Evolutionary conservation across 2,329 filamentous ascomycete species (phyloP).

Genomic region (Proliferodiscus dingleyae): DNA sequence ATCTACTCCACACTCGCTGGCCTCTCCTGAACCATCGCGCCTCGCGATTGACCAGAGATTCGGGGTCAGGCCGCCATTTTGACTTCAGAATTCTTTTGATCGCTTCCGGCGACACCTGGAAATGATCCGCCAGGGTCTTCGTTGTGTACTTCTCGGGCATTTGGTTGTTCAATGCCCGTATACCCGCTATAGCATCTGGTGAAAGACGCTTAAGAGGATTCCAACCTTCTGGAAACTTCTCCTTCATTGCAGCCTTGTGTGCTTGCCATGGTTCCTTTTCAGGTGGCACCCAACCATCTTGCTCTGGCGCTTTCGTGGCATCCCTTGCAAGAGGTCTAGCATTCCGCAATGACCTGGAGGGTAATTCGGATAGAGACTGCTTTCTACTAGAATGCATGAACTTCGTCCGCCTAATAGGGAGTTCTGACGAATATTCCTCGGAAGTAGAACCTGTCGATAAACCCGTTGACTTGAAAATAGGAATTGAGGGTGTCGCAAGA

Average conservation of each 20-base stretch:
- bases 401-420: background rate
- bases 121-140: slow-evolving; percentile 66
- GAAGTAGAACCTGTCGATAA: background rate
- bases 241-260: slow-evolving; percentile 68
- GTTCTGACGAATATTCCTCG: background rate
- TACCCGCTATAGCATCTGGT: slow-evolving; percentile 86
- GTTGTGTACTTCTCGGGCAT: slow-evolving; percentile 76
- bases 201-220: slow-evolving; percentile 80
- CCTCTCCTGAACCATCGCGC: slow-evolving; percentile 58
- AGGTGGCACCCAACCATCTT: slow-evolving; percentile 15
- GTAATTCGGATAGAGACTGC: background rate
- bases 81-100: slow-evolving; percentile 80
- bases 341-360: background rate
- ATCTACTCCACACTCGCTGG: slow-evolving; percentile 53
- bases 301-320: background rate
- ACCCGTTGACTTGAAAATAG: slow-evolving; percentile 3
- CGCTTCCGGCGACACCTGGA: slow-evolving; percentile 81
- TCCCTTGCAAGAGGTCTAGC: background rate
- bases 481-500: background rate
- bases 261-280: slow-evolving; percentile 59
- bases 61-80: slow-evolving; percentile 62
- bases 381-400: slow-evolving; percentile 11
- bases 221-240: slow-evolving; percentile 82
- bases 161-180: slow-evolving; percentile 73
- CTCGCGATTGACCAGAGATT: slow-evolving; percentile 53